Conservation (phyloP, 1,139 yeast genomes). For the Candida sp. region DNA sequence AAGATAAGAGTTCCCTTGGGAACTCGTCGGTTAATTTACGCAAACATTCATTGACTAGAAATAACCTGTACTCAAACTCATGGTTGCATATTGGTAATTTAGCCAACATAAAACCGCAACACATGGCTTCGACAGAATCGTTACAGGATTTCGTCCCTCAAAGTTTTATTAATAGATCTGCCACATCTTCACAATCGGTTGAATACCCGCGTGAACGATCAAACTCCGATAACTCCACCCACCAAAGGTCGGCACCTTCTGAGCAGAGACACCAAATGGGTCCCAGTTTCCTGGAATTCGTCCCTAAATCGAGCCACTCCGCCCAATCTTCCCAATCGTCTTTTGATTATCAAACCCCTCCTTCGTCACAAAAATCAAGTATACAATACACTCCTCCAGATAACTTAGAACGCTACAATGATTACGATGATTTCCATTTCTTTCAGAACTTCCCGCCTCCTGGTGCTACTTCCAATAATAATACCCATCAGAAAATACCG, state of each 20-base stretch:
- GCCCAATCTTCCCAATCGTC: conserved; percentile 29
- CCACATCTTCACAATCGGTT: conserved; percentile 7
- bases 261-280: background rate
- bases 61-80: conserved; percentile 34
- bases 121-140: conserved; percentile 38
- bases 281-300: conserved; percentile 1
- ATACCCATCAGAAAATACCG: conserved; percentile 24
- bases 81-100: conserved; percentile 50
- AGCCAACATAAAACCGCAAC: conserved; percentile 28
- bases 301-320: conserved; percentile 1
- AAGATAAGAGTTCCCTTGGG: background rate
- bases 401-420: conserved; percentile 7
- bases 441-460: conserved; percentile 6
- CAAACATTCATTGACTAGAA: conserved; percentile 44
- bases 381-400: conserved; percentile 23
- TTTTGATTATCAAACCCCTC: conserved; percentile 46
- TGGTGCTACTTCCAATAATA: conserved; percentile 5
- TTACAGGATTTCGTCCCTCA: conserved; percentile 46
- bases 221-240: conserved; percentile 2
- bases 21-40: conserved; percentile 22
- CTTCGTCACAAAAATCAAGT: conserved; percentile 30
- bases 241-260: conserved; percentile 3
- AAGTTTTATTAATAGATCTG: conserved; percentile 32
- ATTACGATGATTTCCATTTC: conserved; percentile 4
- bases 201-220: background rate